These are phyloP conservation scores for Chiua virens DNA, from an alignment of 768 basidiomycete genomes.

Conservation along the genomic window DNA sequence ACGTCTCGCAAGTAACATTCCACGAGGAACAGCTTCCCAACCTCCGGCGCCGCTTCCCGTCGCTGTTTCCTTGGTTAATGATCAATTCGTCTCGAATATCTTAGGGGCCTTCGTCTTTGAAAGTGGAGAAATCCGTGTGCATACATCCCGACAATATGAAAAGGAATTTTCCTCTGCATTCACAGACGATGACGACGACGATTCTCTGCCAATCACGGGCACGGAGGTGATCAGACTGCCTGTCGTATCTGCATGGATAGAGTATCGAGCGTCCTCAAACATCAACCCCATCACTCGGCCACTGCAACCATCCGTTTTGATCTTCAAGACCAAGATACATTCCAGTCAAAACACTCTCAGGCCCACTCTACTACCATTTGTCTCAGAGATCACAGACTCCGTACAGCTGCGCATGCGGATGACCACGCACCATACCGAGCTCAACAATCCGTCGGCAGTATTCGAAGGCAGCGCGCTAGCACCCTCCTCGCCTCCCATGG, in stretches of 20 bases:
- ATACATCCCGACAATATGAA: slow-evolving; percentile 49
- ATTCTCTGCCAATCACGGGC: slow-evolving; percentile 45
- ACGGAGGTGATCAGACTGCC: slow-evolving; percentile 74
- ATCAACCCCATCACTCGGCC: slow-evolving; percentile 37
- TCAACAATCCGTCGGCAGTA: slow-evolving; percentile 11
- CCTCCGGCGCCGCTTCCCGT: slow-evolving; percentile 3
- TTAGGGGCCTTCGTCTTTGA: slow-evolving; percentile 71
- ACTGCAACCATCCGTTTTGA: slow-evolving; percentile 56
- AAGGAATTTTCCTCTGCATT: slow-evolving; percentile 36
- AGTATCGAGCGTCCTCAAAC: slow-evolving; percentile 64
- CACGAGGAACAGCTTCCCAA: slow-evolving; percentile 33
- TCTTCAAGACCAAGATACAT: slow-evolving; percentile 88
- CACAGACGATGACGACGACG: slow-evolving; percentile 51
- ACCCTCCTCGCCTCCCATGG: slow-evolving; percentile 20
- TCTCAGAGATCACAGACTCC: slow-evolving; percentile 70
- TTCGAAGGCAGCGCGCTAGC: slow-evolving; percentile 2
- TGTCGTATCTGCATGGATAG: slow-evolving; percentile 76
- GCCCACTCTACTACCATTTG: slow-evolving; percentile 82
- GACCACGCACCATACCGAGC: slow-evolving; percentile 32
- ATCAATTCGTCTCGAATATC: slow-evolving; percentile 54
- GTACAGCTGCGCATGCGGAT: slow-evolving; percentile 71
- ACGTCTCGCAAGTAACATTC: slow-evolving; percentile 55
- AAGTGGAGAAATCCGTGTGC: slow-evolving; percentile 81
- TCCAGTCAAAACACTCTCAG: slow-evolving; percentile 83
- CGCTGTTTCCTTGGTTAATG: slow-evolving; percentile 9